Conservation (phyloP, 768 basidiomycete species). For the Psilocybe tampanensis region DNA sequence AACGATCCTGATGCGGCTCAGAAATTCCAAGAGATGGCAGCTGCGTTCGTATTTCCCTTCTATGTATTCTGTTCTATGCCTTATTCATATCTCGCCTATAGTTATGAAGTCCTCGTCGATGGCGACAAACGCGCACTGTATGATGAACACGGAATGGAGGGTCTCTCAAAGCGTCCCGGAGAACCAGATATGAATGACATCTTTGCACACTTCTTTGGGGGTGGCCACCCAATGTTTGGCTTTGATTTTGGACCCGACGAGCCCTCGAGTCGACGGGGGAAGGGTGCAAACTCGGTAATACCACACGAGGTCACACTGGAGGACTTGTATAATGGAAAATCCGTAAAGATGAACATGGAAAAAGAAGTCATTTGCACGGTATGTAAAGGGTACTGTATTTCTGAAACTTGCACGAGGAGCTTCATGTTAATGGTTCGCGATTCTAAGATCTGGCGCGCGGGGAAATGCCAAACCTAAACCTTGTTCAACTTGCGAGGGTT, state of each 20-base stretch:
- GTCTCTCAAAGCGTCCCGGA: conserved; percentile 53
- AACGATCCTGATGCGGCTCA: conserved; percentile 83
- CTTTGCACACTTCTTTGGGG: conserved; percentile 74
- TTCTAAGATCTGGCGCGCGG: conserved; percentile 73
- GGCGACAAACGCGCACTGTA: conserved; percentile 69
- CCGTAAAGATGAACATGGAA: conserved; percentile 87
- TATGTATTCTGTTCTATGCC: neutral
- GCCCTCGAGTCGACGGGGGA: conserved; percentile 44
- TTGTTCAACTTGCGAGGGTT: conserved; percentile 82
- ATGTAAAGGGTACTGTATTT: conserved; percentile 72
- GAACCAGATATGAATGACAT: conserved; percentile 64
- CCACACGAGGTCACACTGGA: conserved; percentile 87
- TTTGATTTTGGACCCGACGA: conserved; percentile 68
- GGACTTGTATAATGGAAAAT: conserved; percentile 91
- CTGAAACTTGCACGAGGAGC: neutral
- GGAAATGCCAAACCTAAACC: conserved; percentile 83
- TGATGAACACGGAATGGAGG: conserved; percentile 74
- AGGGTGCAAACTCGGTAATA: conserved; percentile 74
- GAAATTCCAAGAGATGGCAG: conserved; percentile 87
- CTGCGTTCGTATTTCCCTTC: conserved; percentile 61
- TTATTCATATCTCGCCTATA: conserved; percentile 28
- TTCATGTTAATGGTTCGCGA: conserved; percentile 12
- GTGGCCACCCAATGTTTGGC: conserved; percentile 45
- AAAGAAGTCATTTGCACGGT: conserved; percentile 75
- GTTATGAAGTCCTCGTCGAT: conserved; percentile 84